Percentiles rank a stretch among this genome's conserved stretches.
phyloP scores from a whole-genome alignment of 148 eudicot genomes.

The Linanthus parryae region DNA sequence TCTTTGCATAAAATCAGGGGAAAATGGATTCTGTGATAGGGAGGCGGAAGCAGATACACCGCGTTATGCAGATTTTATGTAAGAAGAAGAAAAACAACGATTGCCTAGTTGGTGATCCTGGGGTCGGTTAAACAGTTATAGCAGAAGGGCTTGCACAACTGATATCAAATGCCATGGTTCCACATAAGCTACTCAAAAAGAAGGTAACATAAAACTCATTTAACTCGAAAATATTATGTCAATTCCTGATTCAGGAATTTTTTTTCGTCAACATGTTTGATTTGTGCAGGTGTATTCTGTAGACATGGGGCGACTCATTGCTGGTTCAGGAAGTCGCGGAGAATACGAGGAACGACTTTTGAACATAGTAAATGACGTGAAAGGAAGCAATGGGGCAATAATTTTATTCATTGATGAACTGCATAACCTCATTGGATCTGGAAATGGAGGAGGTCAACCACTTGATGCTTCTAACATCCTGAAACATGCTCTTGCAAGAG shows the following conservation, averaged over 20 bases:
- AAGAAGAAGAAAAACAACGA: slow-evolving; percentile 19
- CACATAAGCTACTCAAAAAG: slow-evolving; percentile 5
- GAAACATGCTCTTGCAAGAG: slow-evolving; percentile 18
- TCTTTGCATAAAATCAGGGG: slow-evolving; percentile 3
- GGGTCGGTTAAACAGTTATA: slow-evolving; percentile 21
- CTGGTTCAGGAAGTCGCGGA: slow-evolving; percentile 8
- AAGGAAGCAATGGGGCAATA: slow-evolving; percentile 3
- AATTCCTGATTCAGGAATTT: too few relatives aligned
- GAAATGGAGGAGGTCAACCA: slow-evolving; percentile 1
- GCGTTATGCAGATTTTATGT: slow-evolving; percentile 17
- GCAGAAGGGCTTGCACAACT: slow-evolving; percentile 25
- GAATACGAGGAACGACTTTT: slow-evolving; percentile 8
- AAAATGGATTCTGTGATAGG: slow-evolving; percentile 16
- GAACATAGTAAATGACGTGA: slow-evolving; percentile 10
- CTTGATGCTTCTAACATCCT: slow-evolving; percentile 13
- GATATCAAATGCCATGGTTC: slow-evolving; percentile 16
- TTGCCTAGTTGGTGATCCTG: slow-evolving; percentile 22
- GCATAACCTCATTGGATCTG: slow-evolving; percentile 10
- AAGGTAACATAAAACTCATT: too few relatives aligned
- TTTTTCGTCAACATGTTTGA: too few relatives aligned
- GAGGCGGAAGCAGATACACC: slow-evolving; percentile 15
- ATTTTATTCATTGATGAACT: slow-evolving; percentile 15
- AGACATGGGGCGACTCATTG: slow-evolving; percentile 15
- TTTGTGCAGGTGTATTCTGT: slow-evolving; percentile 13
- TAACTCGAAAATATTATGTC: too few relatives aligned